A percentile compares a stretch with the other conserved stretches of the same genome.
Evolutionary conservation across 1,284 basidiomycete species (phyloP).

Genomic region (Papiliotrema flavescens): DNA sequence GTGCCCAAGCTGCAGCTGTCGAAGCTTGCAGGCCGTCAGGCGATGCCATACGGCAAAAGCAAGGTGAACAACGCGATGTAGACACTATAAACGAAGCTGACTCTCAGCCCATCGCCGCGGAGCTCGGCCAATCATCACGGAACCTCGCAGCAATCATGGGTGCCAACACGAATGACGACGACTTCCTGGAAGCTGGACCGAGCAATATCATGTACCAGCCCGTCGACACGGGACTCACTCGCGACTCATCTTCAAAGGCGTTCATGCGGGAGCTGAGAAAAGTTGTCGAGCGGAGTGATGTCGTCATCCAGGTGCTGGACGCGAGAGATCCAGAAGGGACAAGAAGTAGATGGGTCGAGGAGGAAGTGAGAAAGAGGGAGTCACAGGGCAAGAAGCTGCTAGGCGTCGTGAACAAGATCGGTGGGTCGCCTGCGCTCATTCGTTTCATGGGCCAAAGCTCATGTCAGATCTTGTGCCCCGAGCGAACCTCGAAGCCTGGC

Average conservation of each 20-base stretch:
- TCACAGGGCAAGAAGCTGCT: constrained; percentile 97
- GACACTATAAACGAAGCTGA: background rate
- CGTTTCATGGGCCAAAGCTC: too few species aligned
- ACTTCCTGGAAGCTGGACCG: constrained; percentile 42
- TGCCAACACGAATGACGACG: background rate
- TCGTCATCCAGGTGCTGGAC: constrained; percentile 93
- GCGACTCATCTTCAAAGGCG: constrained; percentile 59
- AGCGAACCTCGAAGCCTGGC: constrained; percentile 85
- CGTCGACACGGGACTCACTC: constrained; percentile 58
- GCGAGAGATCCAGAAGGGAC: constrained; percentile 95
- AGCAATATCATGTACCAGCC: constrained; percentile 32
- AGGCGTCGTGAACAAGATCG: constrained; percentile 96
- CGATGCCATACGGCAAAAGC: constrained; percentile 49
- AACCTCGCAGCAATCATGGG: background rate
- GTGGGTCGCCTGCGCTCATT: too few species aligned
- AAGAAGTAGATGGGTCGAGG: constrained; percentile 91
- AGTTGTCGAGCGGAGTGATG: constrained; percentile 97
- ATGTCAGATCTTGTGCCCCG: constrained; percentile 78
- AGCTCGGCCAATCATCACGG: background rate
- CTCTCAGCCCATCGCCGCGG: background rate
- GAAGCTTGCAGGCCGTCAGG: constrained; percentile 26
- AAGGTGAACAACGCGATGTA: constrained; percentile 45
- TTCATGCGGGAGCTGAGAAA: constrained; percentile 91
- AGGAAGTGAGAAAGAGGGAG: constrained; percentile 91
- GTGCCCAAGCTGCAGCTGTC: constrained; percentile 63